These are phyloP conservation scores for Tricholoma sp. DNA, from an alignment of 768 basidiomycete species.

Conservation along the genomic window DNA sequence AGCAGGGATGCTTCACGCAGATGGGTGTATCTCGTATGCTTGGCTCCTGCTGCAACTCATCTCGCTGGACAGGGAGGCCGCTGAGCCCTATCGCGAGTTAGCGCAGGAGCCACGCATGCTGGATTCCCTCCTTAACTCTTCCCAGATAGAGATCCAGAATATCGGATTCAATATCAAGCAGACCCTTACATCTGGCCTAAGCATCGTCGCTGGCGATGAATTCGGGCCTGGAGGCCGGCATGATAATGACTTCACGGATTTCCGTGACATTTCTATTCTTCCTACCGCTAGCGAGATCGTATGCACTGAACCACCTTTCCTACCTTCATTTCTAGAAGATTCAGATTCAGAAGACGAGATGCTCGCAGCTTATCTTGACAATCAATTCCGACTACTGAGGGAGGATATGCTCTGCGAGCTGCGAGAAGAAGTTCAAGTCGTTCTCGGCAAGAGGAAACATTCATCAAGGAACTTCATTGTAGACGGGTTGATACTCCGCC, in stretches of 20 bases:
- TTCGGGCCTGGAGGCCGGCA: constrained; percentile 60
- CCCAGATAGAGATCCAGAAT: constrained; percentile 3
- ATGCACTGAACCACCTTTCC: constrained; percentile 40
- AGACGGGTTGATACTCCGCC: constrained; percentile 31
- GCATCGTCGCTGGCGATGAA: constrained; percentile 12
- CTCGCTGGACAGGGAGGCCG: constrained; percentile 29
- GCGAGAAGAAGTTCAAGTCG: constrained; percentile 48
- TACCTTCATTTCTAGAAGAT: constrained; percentile 45
- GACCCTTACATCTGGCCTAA: neutral
- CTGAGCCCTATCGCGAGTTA: constrained; percentile 32
- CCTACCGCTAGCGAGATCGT: constrained; percentile 57
- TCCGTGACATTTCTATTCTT: constrained; percentile 55
- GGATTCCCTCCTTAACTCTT: constrained; percentile 18
- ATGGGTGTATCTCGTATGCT: constrained; percentile 35
- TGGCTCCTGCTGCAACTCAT: constrained; percentile 46
- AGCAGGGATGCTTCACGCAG: constrained; percentile 24
- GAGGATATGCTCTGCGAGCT: constrained; percentile 61
- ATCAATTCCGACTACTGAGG: constrained; percentile 59
- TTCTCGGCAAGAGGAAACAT: constrained; percentile 32
- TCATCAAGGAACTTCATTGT: constrained; percentile 31
- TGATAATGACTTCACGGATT: constrained; percentile 62
- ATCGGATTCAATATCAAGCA: neutral
- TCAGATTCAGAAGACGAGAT: constrained; percentile 31
- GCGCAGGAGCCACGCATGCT: constrained; percentile 28
- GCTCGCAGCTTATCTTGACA: constrained; percentile 50